Evolutionary conservation across 225 moss, liverwort and hornwort genomes (phyloP).

Genomic region (Takakia lepidozioides): DNA sequence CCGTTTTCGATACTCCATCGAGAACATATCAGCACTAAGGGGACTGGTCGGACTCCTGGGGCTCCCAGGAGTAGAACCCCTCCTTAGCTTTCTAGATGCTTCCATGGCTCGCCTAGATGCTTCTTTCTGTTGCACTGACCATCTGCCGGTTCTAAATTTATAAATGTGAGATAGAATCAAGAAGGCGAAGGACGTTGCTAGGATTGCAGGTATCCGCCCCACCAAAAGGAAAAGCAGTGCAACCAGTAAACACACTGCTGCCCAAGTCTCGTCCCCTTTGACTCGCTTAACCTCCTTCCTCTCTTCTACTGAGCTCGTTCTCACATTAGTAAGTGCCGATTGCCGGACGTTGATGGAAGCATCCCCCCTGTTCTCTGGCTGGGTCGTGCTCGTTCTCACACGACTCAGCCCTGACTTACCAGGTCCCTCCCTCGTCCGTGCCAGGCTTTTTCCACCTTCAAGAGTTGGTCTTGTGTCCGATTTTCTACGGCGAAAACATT

Average conservation of each 20-base stretch:
- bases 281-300: too few species aligned
- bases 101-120: slow-evolving; percentile 6
- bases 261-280: slow-evolving; percentile 3
- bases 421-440: too few species aligned
- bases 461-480: too few species aligned
- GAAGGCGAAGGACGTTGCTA: slow-evolving; percentile 9
- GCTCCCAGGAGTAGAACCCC: not conserved
- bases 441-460: too few species aligned
- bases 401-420: too few species aligned
- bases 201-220: slow-evolving; percentile 9
- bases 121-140: not conserved
- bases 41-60: not conserved
- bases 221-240: slow-evolving; percentile 6
- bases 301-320: too few species aligned
- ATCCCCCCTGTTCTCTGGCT: too few species aligned
- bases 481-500: too few species aligned
- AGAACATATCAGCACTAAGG: not conserved
- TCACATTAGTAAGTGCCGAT: too few species aligned
- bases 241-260: slow-evolving; percentile 4
- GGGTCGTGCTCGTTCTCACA: too few species aligned
- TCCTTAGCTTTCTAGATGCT: slow-evolving; percentile 10
- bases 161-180: slow-evolving; percentile 6
- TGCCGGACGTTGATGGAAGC: too few species aligned
- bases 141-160: slow-evolving; percentile 6
- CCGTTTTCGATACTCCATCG: not conserved